Evolutionary conservation across 768 basidiomycete species (phyloP), one percentile per base, ranked within the genome.

Genomic region (Lactifluus subvellereus): DNA sequence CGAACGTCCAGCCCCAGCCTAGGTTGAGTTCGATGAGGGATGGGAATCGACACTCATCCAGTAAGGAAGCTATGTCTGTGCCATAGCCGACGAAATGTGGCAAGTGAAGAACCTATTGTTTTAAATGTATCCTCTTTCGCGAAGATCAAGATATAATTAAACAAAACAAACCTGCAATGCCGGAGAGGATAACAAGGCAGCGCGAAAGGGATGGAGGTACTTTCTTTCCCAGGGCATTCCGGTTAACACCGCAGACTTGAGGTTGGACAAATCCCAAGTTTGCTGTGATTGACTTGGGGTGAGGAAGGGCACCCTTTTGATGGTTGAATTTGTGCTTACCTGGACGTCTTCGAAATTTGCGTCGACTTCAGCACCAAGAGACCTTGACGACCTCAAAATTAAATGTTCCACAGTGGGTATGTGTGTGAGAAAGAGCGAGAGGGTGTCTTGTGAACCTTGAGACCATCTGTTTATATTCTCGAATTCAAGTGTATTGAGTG

Each of bases 1-100:
- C 59, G 18, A 51, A 64, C 2, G 63, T 64, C 63, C 63, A 64
- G 6, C 63, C 63, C 63, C 63, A 64, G 42, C 63, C 63, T 11
- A 64, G 40, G 27, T 64, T 64, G 48, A 64, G 58, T 38, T 64
- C 63, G 22, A 60, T 3, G 54, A 64, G 63, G 2, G 48, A 30
- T 7, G 63, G 40, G 14, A 64, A 64, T 43, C 63, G 63, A 45
- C 63, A 64, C 5, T 64, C 54, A 22, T 64, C 49, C 2, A 64
- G 42, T 22, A 60, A n/a, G 22, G 48, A 60, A 2, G 63, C 63
- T 42, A 60, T 43, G 8, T 64, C 58, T 35, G 63, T 18, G 22
- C 27, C 37, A 14, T 64, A 64, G 4, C 63, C 63, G 13, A 64
- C 54, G 48, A 64, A 64, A 47, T 64, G 63, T 32, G 63, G 63